Percentiles rank a stretch among this genome's conserved stretches.
Evolutionary conservation across 2,329 filamentous ascomycete species (phyloP).

Genomic region (Penicillium sp.): DNA sequence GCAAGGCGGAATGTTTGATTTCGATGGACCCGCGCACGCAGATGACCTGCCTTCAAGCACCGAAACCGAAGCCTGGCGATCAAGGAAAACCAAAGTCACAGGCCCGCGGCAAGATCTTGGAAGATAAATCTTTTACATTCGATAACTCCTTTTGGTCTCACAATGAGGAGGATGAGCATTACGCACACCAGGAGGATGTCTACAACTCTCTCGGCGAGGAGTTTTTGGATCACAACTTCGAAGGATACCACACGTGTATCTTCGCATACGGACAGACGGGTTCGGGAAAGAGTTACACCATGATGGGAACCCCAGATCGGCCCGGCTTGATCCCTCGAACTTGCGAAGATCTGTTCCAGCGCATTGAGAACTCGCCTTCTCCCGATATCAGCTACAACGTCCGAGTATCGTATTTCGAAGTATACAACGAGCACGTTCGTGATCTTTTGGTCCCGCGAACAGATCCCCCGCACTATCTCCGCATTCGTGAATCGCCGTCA

Average conservation of each 20-base stretch:
- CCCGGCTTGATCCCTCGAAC: slow-evolving; percentile 92
- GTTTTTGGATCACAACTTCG: slow-evolving; percentile 98
- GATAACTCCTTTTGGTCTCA: slow-evolving; percentile 99
- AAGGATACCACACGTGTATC: slow-evolving; percentile 98
- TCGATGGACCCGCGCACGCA: slow-evolving; percentile 87
- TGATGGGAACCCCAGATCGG: slow-evolving; percentile 84
- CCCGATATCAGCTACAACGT: slow-evolving; percentile 96
- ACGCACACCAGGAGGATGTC: slow-evolving; percentile 87
- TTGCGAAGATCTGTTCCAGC: slow-evolving; percentile 91
- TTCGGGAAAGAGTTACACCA: slow-evolving; percentile 96
- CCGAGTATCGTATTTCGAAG: slow-evolving; percentile 96
- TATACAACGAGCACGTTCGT: slow-evolving; percentile 98
- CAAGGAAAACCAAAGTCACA: slow-evolving; percentile 59
- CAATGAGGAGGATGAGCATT: slow-evolving; percentile 72
- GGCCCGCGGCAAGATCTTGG: slow-evolving; percentile 66
- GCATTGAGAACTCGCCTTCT: slow-evolving; percentile 80
- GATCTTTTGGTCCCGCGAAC: slow-evolving; percentile 82
- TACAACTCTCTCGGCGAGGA: slow-evolving; percentile 94
- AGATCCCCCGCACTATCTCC: slow-evolving; percentile 84
- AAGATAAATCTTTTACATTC: slow-evolving; percentile 91
- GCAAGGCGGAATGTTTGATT: slow-evolving; percentile 79
- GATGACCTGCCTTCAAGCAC: slow-evolving; percentile 74
- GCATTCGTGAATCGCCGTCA: slow-evolving; percentile 91
- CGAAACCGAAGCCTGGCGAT: slow-evolving; percentile 53
- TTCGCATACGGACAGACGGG: slow-evolving; percentile 98